phyloP scores from a whole-genome alignment of 108 stramenopile species.

The Parietichytrium sp. region DNA sequence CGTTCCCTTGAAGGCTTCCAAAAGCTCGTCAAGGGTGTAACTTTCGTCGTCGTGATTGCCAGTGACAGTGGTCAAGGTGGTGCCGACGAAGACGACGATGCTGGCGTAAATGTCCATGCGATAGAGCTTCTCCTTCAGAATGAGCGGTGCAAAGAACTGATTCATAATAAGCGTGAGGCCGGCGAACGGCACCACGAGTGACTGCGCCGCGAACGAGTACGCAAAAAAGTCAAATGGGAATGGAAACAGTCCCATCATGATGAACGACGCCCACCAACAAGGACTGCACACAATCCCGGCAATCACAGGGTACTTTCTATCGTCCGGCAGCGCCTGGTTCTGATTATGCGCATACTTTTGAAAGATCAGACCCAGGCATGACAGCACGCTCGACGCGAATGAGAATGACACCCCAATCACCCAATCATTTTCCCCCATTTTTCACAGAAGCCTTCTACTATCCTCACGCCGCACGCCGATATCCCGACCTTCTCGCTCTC shows the following conservation, averaged over 20 bases:
- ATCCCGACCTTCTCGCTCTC: too few species aligned
- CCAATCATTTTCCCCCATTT: conserved; percentile 35
- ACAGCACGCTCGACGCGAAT: background rate
- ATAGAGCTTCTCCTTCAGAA: conserved; percentile 34
- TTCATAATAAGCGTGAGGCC: conserved; percentile 36
- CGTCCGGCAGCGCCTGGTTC: conserved; percentile 11
- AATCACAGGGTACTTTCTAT: conserved; percentile 22
- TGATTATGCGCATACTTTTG: conserved; percentile 38
- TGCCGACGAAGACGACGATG: conserved; percentile 20
- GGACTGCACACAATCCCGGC: conserved; percentile 3
- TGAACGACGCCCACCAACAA: conserved; percentile 37
- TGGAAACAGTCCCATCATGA: conserved; percentile 39
- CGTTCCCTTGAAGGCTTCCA: background rate
- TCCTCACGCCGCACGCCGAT: too few species aligned
- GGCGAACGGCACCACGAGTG: conserved; percentile 12
- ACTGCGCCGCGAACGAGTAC: background rate
- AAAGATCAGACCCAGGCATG: conserved; percentile 17
- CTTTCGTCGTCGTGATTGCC: background rate
- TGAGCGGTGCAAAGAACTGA: conserved; percentile 12
- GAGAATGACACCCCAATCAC: conserved; percentile 10
- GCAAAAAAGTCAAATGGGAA: conserved; percentile 35
- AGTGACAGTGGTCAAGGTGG: conserved; percentile 1
- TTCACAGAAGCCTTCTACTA: too few species aligned
- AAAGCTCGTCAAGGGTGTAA: background rate
- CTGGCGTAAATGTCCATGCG: background rate